phyloP scores from a whole-genome alignment of 192 early-diverging fungal genomes.

The Coemansia umbellata region DNA sequence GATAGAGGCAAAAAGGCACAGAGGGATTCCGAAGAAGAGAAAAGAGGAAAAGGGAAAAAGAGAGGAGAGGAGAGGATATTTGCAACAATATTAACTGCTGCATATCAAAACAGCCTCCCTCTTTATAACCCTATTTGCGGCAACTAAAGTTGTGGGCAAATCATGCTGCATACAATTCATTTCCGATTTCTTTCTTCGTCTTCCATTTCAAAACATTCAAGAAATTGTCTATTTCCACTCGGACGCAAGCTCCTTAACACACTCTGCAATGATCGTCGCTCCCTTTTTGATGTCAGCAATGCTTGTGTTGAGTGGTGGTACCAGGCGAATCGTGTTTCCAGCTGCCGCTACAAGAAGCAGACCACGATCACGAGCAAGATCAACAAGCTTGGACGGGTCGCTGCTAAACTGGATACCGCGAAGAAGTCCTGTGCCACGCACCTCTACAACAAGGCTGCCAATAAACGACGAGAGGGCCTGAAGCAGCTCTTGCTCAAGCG shows the following conservation, averaged over 20 bases:
- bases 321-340: slow-evolving; percentile 85
- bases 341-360: slow-evolving; percentile 84
- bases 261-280: slow-evolving; percentile 64
- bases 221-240: slow-evolving; percentile 4
- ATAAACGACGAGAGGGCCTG: slow-evolving; percentile 44
- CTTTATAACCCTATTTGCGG: too few relatives aligned
- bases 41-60: too few relatives aligned
- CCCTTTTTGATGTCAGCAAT: slow-evolving; percentile 76
- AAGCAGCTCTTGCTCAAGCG: slow-evolving; percentile 55
- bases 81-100: too few relatives aligned
- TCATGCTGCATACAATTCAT: too few relatives aligned
- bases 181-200: too few relatives aligned
- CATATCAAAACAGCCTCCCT: too few relatives aligned
- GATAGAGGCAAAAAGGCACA: too few relatives aligned
- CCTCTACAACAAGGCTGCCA: slow-evolving; percentile 60
- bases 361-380: slow-evolving; percentile 75
- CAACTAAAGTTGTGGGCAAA: too few relatives aligned
- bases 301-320: slow-evolving; percentile 83
- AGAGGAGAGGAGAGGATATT: too few relatives aligned
- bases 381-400: slow-evolving; percentile 65
- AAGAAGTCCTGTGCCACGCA: slow-evolving; percentile 85
- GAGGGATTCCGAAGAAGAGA: too few relatives aligned
- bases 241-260: slow-evolving; percentile 22
- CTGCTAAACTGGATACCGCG: slow-evolving; percentile 78
- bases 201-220: too few relatives aligned